Evolutionary conservation across 805 yeast genomes (phyloP), one percentile per base, ranked within the genome.

Genomic region (Hanseniaspora opuntiae): DNA sequence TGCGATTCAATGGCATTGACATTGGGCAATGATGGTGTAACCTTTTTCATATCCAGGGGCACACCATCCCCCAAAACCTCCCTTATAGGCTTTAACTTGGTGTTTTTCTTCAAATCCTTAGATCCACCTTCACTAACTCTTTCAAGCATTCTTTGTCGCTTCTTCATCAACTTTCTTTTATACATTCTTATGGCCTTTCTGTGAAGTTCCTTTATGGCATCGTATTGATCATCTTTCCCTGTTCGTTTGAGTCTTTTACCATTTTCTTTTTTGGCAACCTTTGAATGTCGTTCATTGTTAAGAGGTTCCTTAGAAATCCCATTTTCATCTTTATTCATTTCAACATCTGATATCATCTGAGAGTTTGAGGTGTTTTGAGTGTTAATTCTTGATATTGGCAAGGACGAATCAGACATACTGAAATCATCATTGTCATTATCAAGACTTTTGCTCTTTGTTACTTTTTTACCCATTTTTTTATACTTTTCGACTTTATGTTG

Each of bases 161-260:
- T 51, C 17, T 44, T 51, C 4, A 51, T 36, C 9, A 51, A 14
- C 20, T 44, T 51, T 20, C 36, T 41, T 22, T 51, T 51, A 22
- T 51, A 51, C 54, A 51, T 51, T 17, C 30, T 10, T 5, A 51
- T 51, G 20, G 54, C 54, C 35, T 51, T 51, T 44, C 54, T 41
- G 32, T 51, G 54, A 5, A 51, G 45, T 28, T 51, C 54, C 32
- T 51, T 51, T 28, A 51, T 51, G 16, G 54, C 54, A 51, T 51
- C 54, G 14, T 36, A 51, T 33, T 51, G 54, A 12, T 35, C 30
- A 22, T 46, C 33, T 22, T 51, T 51, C 25, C 47, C 33, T n/a
- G 37, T 8, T 2, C 30, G 16, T 11, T 17, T 19, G 6, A 44
- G 6, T 3, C 17, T 44, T 11, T 44, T 51, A 1, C 54, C 48